phyloP scores from a whole-genome alignment of 495 filamentous ascomycete species.

The Penicillium lagena region DNA sequence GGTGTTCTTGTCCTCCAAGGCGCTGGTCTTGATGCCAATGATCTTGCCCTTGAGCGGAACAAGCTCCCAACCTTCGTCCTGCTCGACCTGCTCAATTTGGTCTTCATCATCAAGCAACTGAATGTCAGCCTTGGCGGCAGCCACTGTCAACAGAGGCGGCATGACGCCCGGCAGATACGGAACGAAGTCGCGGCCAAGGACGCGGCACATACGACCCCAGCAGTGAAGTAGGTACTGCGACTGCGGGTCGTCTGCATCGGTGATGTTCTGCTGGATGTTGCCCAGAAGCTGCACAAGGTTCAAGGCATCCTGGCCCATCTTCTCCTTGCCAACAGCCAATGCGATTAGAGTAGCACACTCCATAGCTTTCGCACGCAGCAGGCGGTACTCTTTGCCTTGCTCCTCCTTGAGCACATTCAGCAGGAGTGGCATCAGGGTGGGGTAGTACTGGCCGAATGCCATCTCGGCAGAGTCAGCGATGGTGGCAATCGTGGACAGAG shows the following conservation, averaged over 20 bases:
- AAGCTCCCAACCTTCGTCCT: conserved; percentile 97
- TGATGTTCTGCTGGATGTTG: conserved; percentile 78
- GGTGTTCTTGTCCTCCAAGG: conserved; percentile 97
- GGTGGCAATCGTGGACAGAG: conserved; percentile 95
- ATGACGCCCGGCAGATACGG: conserved; percentile 90
- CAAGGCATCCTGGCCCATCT: conserved; percentile 81
- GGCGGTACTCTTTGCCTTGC: conserved; percentile 83
- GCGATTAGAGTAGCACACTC: conserved; percentile 98
- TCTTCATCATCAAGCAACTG: conserved; percentile 95
- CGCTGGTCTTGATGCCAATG: conserved; percentile 96
- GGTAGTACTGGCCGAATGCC: conserved; percentile 94
- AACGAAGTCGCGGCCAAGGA: conserved; percentile 83
- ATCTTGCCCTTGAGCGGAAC: conserved; percentile 95
- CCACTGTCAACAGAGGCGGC: conserved; percentile 85
- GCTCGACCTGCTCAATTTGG: conserved; percentile 83
- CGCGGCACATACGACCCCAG: conserved; percentile 98
- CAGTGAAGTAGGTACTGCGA: conserved; percentile 97
- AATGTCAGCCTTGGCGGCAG: conserved; percentile 94
- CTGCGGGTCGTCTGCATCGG: conserved; percentile 92
- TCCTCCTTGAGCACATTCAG: conserved; percentile 84
- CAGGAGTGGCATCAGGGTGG: conserved; percentile 87
- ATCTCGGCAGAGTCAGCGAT: conserved; percentile 97
- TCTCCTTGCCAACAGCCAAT: conserved; percentile 87
- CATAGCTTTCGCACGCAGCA: conserved; percentile 97
- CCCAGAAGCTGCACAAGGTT: conserved; percentile 80